Evolutionary conservation across 768 basidiomycete species (phyloP).

Genomic region (Leccinum disarticulatum): DNA sequence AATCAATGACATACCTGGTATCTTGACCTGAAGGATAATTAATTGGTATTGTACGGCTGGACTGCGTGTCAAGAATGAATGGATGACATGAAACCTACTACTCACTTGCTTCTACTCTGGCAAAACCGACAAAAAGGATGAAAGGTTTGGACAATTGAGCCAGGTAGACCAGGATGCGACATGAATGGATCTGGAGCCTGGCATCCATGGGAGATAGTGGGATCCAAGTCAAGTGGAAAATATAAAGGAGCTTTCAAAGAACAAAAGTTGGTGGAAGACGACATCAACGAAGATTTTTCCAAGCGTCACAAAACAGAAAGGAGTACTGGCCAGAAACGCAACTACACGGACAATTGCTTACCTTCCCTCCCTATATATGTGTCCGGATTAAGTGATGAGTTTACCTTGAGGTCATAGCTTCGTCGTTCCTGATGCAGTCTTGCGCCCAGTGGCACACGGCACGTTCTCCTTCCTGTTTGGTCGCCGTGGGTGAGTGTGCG

Average conservation of each 20-base stretch:
- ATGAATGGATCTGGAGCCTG: background rate
- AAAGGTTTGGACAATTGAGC: background rate
- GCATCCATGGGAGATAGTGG: background rate
- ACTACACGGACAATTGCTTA: no score
- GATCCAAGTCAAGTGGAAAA: background rate
- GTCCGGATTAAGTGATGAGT: no score
- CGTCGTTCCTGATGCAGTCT: no score
- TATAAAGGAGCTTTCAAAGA: background rate
- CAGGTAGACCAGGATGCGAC: background rate
- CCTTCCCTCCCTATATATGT: no score
- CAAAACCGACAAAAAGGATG: background rate
- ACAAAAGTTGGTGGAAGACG: background rate
- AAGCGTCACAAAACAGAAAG: no score
- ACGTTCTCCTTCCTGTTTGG: no score
- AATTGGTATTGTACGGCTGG: background rate
- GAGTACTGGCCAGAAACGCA: no score
- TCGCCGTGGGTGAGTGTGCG: no score
- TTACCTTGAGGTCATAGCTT: no score
- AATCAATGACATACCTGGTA: background rate
- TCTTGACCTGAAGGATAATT: background rate
- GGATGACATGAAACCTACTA: background rate
- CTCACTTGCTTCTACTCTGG: background rate
- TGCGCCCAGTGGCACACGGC: no score
- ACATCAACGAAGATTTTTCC: no score
- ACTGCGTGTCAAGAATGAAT: background rate